Evolutionary conservation across 106 monocot genomes (phyloP).

Genomic region (Iris macrosiphon): DNA sequence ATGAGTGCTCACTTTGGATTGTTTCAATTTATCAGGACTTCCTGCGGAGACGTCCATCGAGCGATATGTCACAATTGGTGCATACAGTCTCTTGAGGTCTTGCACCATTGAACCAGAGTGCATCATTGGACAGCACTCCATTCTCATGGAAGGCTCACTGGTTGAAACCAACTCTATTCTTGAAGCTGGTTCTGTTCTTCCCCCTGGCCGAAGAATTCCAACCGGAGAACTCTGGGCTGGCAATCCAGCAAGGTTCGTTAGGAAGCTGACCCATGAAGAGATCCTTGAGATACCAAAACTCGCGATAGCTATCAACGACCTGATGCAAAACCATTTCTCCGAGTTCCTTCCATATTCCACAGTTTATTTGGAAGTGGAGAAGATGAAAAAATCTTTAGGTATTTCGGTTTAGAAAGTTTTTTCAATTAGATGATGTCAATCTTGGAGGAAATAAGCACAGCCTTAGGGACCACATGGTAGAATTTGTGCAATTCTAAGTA

Average conservation of each 20-base stretch:
- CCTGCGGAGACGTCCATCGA: slow-evolving; percentile 87
- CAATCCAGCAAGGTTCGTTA: slow-evolving; percentile 79
- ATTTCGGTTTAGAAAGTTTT: slow-evolving; percentile 38
- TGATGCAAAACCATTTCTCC: slow-evolving; percentile 86
- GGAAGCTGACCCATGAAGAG: slow-evolving; percentile 79
- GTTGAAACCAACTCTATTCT: slow-evolving; percentile 93
- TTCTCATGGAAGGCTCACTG: slow-evolving; percentile 94
- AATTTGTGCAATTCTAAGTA: too few species aligned
- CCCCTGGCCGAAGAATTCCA: slow-evolving; percentile 78
- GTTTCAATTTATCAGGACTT: slow-evolving; percentile 45
- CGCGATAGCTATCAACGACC: slow-evolving; percentile 76
- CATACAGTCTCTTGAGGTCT: slow-evolving; percentile 73
- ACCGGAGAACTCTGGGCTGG: slow-evolving; percentile 94
- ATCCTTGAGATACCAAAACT: slow-evolving; percentile 86
- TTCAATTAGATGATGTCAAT: too few species aligned
- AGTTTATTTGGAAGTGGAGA: slow-evolving; percentile 84
- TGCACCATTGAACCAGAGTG: slow-evolving; percentile 94
- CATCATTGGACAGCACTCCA: slow-evolving; percentile 85
- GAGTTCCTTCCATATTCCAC: slow-evolving; percentile 94
- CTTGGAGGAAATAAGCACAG: too few species aligned
- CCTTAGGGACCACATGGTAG: too few species aligned
- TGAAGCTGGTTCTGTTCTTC: slow-evolving; percentile 87
- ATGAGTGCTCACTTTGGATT: too few species aligned
- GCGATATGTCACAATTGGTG: slow-evolving; percentile 89
- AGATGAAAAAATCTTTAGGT: slow-evolving; percentile 59